Conservation (phyloP, 1,139 yeast genomes). For the Geotrichum macrosporum region DNA sequence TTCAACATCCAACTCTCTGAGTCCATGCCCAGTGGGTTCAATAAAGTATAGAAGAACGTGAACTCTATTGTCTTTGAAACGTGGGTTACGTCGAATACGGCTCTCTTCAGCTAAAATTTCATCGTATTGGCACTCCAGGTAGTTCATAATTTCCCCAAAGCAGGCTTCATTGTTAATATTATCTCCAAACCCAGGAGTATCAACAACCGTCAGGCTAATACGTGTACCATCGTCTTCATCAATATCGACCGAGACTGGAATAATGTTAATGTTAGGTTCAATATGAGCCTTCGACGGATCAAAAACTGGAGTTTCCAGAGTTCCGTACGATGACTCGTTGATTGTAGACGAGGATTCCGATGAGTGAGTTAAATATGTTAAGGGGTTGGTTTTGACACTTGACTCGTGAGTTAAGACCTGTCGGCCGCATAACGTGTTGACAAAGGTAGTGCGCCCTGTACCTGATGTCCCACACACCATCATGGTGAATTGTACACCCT, state of each 20-base stretch:
- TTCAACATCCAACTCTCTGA: conserved; percentile 64
- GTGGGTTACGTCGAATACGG: conserved; percentile 77
- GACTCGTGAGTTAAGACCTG: conserved; percentile 44
- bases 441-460: conserved; percentile 73
- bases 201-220: conserved; percentile 51
- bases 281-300: conserved; percentile 45
- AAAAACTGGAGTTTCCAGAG: conserved; percentile 11
- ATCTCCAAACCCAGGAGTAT: conserved; percentile 83
- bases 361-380: not conserved
- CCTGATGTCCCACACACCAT: conserved; percentile 74
- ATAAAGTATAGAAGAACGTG: conserved; percentile 66
- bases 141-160: conserved; percentile 66
- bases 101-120: conserved; percentile 91
- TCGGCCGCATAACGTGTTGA: conserved; percentile 82
- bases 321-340: not conserved
- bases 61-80: conserved; percentile 67
- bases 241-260: conserved; percentile 46
- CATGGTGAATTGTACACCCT: conserved; percentile 75
- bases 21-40: conserved; percentile 70
- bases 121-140: conserved; percentile 82
- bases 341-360: conserved; percentile 14
- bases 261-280: conserved; percentile 49
- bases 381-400: not conserved
- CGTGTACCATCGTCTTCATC: conserved; percentile 35
- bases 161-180: conserved; percentile 61